These are phyloP conservation scores for Grammothele lineata DNA, from an alignment of 768 basidiomycete species.

Conservation along the genomic window DNA sequence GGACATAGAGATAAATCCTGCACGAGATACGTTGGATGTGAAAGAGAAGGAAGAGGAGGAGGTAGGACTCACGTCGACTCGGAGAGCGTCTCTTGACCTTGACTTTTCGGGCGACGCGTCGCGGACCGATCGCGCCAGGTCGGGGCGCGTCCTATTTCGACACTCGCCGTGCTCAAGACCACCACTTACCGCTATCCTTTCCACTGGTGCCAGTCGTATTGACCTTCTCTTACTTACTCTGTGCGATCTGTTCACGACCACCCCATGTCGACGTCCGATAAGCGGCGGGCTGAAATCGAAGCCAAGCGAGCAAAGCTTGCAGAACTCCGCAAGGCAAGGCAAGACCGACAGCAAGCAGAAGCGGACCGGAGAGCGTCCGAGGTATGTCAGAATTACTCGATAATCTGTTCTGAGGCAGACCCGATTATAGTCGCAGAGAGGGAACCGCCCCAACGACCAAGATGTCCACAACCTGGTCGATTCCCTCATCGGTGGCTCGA, in stretches of 20 bases:
- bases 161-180: not conserved
- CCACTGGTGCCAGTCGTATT: not conserved
- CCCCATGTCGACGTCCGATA: constrained; percentile 58
- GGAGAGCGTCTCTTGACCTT: constrained; percentile 7
- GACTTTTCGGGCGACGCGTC: constrained; percentile 4
- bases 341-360: constrained; percentile 59
- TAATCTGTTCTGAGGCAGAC: too few relatives aligned
- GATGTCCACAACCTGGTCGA: constrained; percentile 75
- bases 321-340: constrained; percentile 75
- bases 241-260: too few relatives aligned
- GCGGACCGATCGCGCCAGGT: constrained; percentile 1
- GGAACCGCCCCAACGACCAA: constrained; percentile 5
- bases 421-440: too few relatives aligned
- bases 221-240: not conserved
- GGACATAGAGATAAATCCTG: constrained; percentile 48
- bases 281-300: constrained; percentile 83
- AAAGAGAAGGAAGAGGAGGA: not conserved
- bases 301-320: constrained; percentile 86
- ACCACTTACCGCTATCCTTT: not conserved
- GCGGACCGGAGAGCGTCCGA: constrained; percentile 30
- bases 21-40: not conserved
- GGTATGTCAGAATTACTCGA: not conserved
- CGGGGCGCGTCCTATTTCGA: too few relatives aligned
- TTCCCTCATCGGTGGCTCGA: constrained; percentile 43
- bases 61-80: not conserved